Conservation (phyloP, 306 rosid species). For the Gleditsia sinensis region DNA sequence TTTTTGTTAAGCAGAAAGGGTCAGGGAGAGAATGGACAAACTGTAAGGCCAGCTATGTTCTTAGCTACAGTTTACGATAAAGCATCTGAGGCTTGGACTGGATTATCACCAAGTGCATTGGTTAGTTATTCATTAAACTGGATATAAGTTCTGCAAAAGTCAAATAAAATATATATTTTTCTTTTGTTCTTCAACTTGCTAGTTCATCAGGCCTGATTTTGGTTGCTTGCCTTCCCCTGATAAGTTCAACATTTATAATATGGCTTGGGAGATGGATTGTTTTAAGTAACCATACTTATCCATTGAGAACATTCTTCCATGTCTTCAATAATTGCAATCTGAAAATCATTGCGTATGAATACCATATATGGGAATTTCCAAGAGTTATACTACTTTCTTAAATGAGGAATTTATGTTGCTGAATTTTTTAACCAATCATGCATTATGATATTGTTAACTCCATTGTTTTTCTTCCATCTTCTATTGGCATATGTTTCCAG, state of each 20-base stretch:
- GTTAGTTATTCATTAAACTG: slow-evolving; percentile 47
- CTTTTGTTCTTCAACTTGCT: not conserved
- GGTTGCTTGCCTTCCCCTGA: slow-evolving; percentile 12
- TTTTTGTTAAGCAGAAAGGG: slow-evolving; percentile 66
- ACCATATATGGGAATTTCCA: not conserved
- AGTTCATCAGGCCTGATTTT: slow-evolving; percentile 15
- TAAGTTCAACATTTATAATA: slow-evolving; percentile 9
- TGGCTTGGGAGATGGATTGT: slow-evolving; percentile 18
- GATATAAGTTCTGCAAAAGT: slow-evolving; percentile 23
- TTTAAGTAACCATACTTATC: not conserved
- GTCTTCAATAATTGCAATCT: not conserved
- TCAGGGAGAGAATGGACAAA: slow-evolving; percentile 52
- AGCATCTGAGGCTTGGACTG: slow-evolving; percentile 91
- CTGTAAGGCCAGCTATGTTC: slow-evolving; percentile 65
- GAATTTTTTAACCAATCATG: not conserved
- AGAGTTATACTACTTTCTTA: not conserved
- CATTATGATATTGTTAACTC: slow-evolving; percentile 18
- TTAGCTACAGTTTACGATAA: slow-evolving; percentile 82
- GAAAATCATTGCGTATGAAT: not conserved
- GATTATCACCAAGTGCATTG: slow-evolving; percentile 61
- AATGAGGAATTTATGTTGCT: slow-evolving; percentile 1
- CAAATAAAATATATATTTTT: not conserved
- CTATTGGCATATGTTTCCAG: no score
- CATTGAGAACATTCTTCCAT: slow-evolving; percentile 5
- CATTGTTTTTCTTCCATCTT: slow-evolving; percentile 1